Conservation (phyloP, 768 basidiomycete species). For the Podaxis rugospora region DNA sequence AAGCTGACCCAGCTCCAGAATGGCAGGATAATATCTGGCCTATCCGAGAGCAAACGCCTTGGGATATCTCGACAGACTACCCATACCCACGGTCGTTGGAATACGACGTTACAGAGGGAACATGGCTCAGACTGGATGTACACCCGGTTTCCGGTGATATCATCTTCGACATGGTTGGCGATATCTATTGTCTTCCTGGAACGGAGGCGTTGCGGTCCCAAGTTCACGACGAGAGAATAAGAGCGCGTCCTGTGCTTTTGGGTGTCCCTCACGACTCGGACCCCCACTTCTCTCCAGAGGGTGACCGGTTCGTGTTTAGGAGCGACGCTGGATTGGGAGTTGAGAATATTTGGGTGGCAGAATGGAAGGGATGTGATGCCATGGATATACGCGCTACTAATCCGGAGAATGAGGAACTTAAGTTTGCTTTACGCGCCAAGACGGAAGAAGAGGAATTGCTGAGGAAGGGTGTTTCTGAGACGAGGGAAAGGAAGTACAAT, state of each 20-base stretch:
- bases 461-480: constrained; percentile 47
- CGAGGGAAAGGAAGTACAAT: constrained; percentile 37
- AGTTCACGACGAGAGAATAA: constrained; percentile 18
- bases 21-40: constrained; percentile 59
- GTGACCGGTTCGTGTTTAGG: constrained; percentile 59
- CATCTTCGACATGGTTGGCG: constrained; percentile 72
- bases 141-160: constrained; percentile 68
- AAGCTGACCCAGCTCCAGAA: constrained; percentile 29
- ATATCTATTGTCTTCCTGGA: constrained; percentile 66
- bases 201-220: constrained; percentile 20
- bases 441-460: constrained; percentile 43
- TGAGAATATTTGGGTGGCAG: constrained; percentile 70
- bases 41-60: constrained; percentile 50
- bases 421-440: constrained; percentile 30
- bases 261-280: constrained; percentile 71
- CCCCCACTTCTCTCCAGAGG: constrained; percentile 68
- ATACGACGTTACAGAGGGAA: constrained; percentile 70
- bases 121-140: constrained; percentile 73
- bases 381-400: constrained; percentile 45
- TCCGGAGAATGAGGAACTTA: constrained; percentile 26
- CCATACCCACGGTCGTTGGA: constrained; percentile 60
- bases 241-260: constrained; percentile 54
- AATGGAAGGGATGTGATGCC: constrained; percentile 61
- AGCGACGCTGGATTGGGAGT: constrained; percentile 72
- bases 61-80: constrained; percentile 78